phyloP scores from a whole-genome alignment of 2,329 filamentous ascomycete genomes.

The Botrytis elliptica region DNA sequence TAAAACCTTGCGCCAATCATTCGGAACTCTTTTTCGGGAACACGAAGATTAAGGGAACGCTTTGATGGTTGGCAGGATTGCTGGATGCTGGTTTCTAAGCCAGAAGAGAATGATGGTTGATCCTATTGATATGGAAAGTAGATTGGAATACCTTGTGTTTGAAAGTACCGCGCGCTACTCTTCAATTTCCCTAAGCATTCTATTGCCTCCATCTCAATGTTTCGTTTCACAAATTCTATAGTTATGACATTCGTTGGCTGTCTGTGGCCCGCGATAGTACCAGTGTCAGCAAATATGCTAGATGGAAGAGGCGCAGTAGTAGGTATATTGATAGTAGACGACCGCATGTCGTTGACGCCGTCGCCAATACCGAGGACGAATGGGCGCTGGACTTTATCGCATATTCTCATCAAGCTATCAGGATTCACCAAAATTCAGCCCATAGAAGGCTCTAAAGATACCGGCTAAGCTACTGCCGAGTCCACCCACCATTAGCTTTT shows the following conservation, averaged over 20 bases:
- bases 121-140: not conserved
- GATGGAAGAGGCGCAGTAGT: slow-evolving; percentile 4
- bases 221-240: slow-evolving; percentile 11
- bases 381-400: not conserved
- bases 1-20: slow-evolving; percentile 17
- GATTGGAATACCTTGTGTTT: not conserved
- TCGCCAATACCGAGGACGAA: not conserved
- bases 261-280: not conserved
- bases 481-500: not conserved
- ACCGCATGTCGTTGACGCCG: not conserved
- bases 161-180: slow-evolving; percentile 14
- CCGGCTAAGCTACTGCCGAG: slow-evolving; percentile 1
- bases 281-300: not conserved
- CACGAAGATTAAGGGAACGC: not conserved
- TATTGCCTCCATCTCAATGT: not conserved
- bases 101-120: not conserved
- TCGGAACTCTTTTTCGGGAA: not conserved
- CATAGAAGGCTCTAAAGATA: not conserved
- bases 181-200: not conserved
- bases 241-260: not conserved
- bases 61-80: slow-evolving; percentile 11
- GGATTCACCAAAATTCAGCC: not conserved
- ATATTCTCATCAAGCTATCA: not conserved
- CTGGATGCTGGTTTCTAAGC: not conserved
- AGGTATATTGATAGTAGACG: not conserved